Evolutionary conservation across 1,284 basidiomycete species (phyloP).

Genomic region (Apiotrichum mycotoxinovorans): DNA sequence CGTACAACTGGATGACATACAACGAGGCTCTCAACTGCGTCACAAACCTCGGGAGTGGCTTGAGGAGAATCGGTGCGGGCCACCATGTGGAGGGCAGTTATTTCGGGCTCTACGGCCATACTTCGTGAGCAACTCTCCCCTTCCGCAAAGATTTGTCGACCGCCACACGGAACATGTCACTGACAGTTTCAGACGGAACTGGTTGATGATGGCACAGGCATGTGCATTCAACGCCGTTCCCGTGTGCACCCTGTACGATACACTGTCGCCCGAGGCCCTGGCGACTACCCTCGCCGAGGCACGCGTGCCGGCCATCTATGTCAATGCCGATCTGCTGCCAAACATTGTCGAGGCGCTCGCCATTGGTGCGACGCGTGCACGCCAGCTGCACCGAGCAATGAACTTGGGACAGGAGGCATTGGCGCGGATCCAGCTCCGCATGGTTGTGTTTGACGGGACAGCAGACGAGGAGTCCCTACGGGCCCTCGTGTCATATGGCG

Average conservation of each 20-base stretch:
- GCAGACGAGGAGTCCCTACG: conserved; percentile 58
- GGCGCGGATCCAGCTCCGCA: conserved; percentile 54
- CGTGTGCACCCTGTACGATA: conserved; percentile 96
- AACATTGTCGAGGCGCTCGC: conserved; percentile 65
- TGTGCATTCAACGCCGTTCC: conserved; percentile 71
- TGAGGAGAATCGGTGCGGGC: conserved; percentile 68
- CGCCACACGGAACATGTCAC: conserved; percentile 13
- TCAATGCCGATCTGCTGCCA: conserved; percentile 84
- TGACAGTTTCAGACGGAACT: conserved; percentile 59
- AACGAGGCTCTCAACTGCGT: conserved; percentile 65
- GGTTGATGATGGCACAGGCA: conserved; percentile 85
- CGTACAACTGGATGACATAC: conserved; percentile 76
- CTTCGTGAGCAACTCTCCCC: conserved; percentile 62
- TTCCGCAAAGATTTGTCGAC: too few relatives aligned
- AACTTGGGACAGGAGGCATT: background rate
- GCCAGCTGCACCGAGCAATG: background rate
- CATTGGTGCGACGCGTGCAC: conserved; percentile 58
- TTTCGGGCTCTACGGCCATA: conserved; percentile 65
- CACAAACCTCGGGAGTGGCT: conserved; percentile 64
- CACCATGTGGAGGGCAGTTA: conserved; percentile 56
- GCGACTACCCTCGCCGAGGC: conserved; percentile 91
- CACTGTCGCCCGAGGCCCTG: conserved; percentile 83
- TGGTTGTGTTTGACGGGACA: conserved; percentile 84
- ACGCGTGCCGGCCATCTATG: conserved; percentile 65
- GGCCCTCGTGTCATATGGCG: conserved; percentile 38